A percentile compares a stretch with the other conserved stretches of the same genome.
phyloP scores from a whole-genome alignment of 108 stramenopile species.

The Fragilariopsis cylindrus region DNA sequence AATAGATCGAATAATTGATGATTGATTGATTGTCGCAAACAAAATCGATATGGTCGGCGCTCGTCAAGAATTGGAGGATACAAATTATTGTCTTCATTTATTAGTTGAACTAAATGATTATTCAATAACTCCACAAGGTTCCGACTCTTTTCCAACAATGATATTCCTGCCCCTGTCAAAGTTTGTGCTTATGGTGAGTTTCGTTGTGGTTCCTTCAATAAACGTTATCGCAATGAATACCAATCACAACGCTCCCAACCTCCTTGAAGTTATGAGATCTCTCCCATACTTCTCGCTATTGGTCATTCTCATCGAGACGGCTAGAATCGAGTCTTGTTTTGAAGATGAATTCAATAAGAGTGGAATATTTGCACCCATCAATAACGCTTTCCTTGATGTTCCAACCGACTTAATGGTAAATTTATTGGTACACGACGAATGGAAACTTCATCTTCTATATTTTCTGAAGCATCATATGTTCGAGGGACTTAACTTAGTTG shows the following conservation, averaged over 20 bases:
- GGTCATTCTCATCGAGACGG: not conserved
- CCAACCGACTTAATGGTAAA: not conserved
- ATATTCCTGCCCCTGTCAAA: too few species aligned
- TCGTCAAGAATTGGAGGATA: too few species aligned
- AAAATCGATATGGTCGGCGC: too few species aligned
- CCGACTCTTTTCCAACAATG: too few species aligned
- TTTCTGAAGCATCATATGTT: conserved; percentile 4
- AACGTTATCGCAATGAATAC: too few species aligned
- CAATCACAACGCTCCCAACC: not conserved
- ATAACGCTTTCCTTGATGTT: conserved; percentile 9
- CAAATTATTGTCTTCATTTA: too few species aligned
- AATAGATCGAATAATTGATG: too few species aligned
- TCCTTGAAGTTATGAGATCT: not conserved
- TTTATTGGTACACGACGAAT: not conserved
- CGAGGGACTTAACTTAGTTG: not conserved
- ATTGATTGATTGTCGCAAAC: too few species aligned
- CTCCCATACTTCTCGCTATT: not conserved
- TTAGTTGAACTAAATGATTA: too few species aligned
- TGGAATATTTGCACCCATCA: not conserved
- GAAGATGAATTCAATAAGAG: not conserved
- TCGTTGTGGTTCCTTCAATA: too few species aligned
- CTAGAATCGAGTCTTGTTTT: not conserved
- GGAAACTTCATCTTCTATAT: conserved; percentile 2
- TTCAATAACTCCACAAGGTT: too few species aligned
- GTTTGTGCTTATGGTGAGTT: too few species aligned